Base-by-base conservation (phyloP, 768 basidiomycete species). In the Naganishia vaughanmartiniae region DNA sequence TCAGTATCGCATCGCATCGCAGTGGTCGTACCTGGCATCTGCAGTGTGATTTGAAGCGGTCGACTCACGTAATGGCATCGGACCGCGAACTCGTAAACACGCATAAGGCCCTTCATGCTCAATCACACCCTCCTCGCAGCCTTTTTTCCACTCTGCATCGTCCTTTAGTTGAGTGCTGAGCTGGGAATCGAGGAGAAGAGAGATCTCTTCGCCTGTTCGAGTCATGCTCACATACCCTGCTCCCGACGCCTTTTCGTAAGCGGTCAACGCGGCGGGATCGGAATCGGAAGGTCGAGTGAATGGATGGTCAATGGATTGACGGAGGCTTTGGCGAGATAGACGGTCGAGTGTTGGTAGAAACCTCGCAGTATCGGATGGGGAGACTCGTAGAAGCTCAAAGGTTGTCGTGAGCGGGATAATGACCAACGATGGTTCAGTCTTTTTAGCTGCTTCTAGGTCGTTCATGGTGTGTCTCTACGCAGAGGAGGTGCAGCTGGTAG, bases 51-150 rank as follows among this genome's bases (percentile, higher is more conserved):
- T 19, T 46, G n/a, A n/a, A 42, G 26, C 46, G 15, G 28, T 21
- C 17, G 2, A 70, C 70, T 65, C 36, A 70, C 70, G 46, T 30
- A 70, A 45, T 11, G 45, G 60, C 70, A 70, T 70, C 14, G 70
- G 70, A 5, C 70, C 70, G 11, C 63, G 60, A 45, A 70, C 60
- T 66, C 60, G 45, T 30, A 70, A 31, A 56, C 70, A 70, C 12
- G 48, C 70, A 51, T 53, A 70, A 21, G 70, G 70, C 30, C 70
- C 63, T n/a, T 70, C 70, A 17, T 46, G 60, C 39, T 46, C 24
- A 12, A 68, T 51, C 15, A 55, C n/a, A 34, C 53, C 63, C 2
- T 36, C 54, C 1, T 34, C 57, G 5, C 19, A 21, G 36, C 30
- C 51, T 34, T 45, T 24, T n/a, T 36, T 39, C 60, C 60, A 51